These are phyloP conservation scores for Ustilago tritici DNA, from an alignment of 1,284 basidiomycete species.

Conservation along the genomic window DNA sequence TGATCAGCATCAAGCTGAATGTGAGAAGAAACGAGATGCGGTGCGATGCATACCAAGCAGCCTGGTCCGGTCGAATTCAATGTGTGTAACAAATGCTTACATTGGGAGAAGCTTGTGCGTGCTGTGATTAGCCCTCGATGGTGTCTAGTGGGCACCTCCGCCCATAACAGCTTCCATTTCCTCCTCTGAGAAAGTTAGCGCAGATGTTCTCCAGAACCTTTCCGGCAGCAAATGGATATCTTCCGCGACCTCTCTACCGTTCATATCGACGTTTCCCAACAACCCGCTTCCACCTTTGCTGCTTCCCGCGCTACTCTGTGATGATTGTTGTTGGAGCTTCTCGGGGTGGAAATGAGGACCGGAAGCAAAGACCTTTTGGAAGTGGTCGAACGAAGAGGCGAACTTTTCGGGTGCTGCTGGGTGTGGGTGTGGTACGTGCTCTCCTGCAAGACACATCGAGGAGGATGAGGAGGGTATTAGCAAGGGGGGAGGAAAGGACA, in stretches of 20 bases:
- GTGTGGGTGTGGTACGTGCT: slow-evolving; percentile 63
- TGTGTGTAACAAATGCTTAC: neutral
- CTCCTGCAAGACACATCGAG: slow-evolving; percentile 18
- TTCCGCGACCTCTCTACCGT: slow-evolving; percentile 36
- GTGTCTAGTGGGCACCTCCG: slow-evolving; percentile 33
- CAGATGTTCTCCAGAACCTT: slow-evolving; percentile 65
- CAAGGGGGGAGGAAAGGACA: neutral
- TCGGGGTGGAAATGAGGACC: slow-evolving; percentile 68
- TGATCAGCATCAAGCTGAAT: too few species aligned
- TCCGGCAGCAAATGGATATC: slow-evolving; percentile 53
- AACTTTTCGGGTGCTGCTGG: slow-evolving; percentile 64
- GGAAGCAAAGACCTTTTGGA: slow-evolving; percentile 58
- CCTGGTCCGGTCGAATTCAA: too few species aligned
- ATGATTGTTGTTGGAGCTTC: slow-evolving; percentile 43
- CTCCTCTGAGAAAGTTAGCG: slow-evolving; percentile 49
- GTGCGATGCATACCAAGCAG: too few species aligned
- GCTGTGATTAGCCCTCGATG: neutral
- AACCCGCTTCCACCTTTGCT: slow-evolving; percentile 8
- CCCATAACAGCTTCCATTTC: slow-evolving; percentile 67
- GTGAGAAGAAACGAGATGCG: too few species aligned
- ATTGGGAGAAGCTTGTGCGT: neutral
- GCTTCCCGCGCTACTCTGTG: neutral
- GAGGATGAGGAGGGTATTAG: neutral
- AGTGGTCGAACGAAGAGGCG: slow-evolving; percentile 57
- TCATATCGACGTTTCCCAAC: slow-evolving; percentile 27